Conservation (phyloP, 164 flowering plant genomes). For the Stephania japonica region DNA sequence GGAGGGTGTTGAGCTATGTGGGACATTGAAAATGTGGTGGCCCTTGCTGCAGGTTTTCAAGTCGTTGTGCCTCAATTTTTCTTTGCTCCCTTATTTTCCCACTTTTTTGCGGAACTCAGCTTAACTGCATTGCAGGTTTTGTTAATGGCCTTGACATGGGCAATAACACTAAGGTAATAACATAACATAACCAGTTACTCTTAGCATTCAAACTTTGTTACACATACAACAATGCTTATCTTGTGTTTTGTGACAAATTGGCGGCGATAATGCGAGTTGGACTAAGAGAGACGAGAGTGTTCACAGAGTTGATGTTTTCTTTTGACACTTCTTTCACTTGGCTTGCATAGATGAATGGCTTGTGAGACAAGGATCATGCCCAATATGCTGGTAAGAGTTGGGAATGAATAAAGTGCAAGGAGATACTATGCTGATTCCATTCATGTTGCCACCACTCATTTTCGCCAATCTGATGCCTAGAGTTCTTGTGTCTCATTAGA, state of each 20-base stretch:
- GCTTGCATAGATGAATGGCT: too few relatives aligned
- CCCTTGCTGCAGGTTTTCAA: conserved; percentile 77
- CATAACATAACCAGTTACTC: background rate
- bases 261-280: conserved; percentile 99
- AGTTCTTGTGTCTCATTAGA: too few relatives aligned
- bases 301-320: conserved; percentile 81
- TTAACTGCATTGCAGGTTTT: conserved; percentile 47
- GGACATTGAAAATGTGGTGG: conserved; percentile 96
- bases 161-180: conserved; percentile 77
- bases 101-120: background rate
- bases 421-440: too few relatives aligned
- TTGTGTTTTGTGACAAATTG: conserved; percentile 24
- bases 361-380: too few relatives aligned
- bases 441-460: too few relatives aligned
- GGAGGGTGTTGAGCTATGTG: conserved; percentile 95
- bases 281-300: conserved; percentile 80
- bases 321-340: too few relatives aligned
- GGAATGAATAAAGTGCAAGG: too few relatives aligned
- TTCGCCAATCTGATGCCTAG: too few relatives aligned
- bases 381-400: too few relatives aligned
- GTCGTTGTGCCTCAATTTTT: background rate
- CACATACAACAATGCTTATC: background rate
- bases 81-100: background rate
- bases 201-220: background rate
- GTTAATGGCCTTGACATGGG: conserved; percentile 98